Evolutionary conservation across 1,284 basidiomycete species (phyloP), one percentile per base, ranked within the genome.

Genomic region (Melampsora abietis-canadensis): DNA sequence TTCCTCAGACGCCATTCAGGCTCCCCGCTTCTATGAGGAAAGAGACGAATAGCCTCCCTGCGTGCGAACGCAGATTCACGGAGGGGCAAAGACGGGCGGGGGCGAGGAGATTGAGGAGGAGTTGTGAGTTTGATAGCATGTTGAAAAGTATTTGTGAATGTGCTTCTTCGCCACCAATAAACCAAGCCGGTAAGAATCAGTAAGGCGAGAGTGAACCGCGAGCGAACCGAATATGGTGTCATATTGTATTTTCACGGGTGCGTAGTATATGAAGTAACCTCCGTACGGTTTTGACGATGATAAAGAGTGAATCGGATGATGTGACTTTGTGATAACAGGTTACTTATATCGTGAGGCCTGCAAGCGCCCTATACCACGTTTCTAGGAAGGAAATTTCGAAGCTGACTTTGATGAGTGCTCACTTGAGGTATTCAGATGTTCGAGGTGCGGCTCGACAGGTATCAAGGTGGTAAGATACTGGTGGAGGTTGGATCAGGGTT

Each of bases 31-130:
- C 14, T 54, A 27, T 54, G 51, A 54, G 51, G 51, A 54, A 54
- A 54, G 51, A 54, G 51, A 54, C 51, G 51, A 27, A 54, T 54
- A 12, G 51, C 51, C 51, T 54, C n/a, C 51, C 24, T 54, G 51
- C 51, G 51, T 54, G 51, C 51, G 21, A 54, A 54, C n/a, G 51
- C 51, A 54, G 51, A 54, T 54, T 54, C 51, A 21, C 51, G 51
- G 19, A 54, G 19, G 6, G 51, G 51, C 7, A 54, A 7, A 54
- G 51, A 54, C 8, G 51, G 51, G n/a, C 24, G 19, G 51, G n/a
- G 51, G 24, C n/a, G 19, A 14, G 19, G 19, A n/a, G 51, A 54
- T 6, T 54, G 51, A 27, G 19, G 24, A 27, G 6, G 19, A 27
- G 8, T n/a, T 40, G 37, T 12, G 37, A 40, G 37, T 40, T 40